Base-by-base conservation (phyloP, 2,329 filamentous ascomycete genomes). In the Huntiella savannae region DNA sequence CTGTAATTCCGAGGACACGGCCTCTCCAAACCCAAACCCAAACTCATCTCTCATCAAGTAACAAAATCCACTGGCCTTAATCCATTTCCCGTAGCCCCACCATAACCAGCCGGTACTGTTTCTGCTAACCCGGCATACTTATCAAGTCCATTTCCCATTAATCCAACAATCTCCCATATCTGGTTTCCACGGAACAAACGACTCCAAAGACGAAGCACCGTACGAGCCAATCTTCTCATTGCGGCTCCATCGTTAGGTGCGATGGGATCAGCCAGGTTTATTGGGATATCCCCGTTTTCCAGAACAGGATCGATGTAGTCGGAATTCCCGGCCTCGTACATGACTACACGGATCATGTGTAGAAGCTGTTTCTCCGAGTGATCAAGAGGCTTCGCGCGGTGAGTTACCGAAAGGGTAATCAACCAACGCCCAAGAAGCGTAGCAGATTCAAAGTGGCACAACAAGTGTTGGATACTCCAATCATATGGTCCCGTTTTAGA, bases 271-370 rank as follows among this genome's bases (percentile, higher is more conserved):
- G 60, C 35, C 58, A 56, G 12, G 57, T 57, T 13, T 58, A 58
- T 4, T 12, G 45, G 15, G 5, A 37, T 35, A 17, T 49, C 44
- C 8, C 44, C 43, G 6, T 62, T 66, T 0, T 66, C 62, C 12
- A 75, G 60, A 2, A 70, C 72, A 3, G 71, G 69, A 43, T 76
- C 72, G 38, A 75, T 67, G 1, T 72, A 70, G 3, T 75, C 70
- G 5, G 72, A 71, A 52, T 75, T 76, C 53, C 76, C 72, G 0
- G 73, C 76, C 57, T 77, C 73, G 52, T 75, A 70, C 8, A 77
- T 60, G 65, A 77, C 73, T 17, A 68, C 65, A 12, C 70, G 65
- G 15, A 77, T 62, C 55, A 68, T 74, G 43, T 72, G 67, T 28
- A 77, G 60, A 3, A 77, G 60, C 42, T 63, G 66, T 53, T 63